phyloP scores from a whole-genome alignment of 331 rosid species.

The Rhamnella rubrinervis region DNA sequence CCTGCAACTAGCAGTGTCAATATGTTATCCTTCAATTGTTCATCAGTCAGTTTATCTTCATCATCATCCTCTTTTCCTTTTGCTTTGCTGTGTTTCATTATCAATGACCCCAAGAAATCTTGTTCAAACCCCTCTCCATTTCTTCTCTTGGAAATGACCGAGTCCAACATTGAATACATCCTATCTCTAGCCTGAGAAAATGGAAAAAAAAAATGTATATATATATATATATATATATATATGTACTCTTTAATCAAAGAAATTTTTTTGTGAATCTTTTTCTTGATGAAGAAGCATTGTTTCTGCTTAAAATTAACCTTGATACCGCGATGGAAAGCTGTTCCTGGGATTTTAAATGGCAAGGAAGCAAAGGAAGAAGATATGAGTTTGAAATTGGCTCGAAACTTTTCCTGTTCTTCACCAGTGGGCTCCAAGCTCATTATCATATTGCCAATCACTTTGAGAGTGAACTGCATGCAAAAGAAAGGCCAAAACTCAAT shows the following conservation, averaged over 20 bases:
- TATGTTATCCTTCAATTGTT: constrained; percentile 78
- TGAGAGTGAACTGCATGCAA: constrained; percentile 63
- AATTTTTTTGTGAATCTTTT: neutral
- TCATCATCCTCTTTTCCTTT: constrained; percentile 31
- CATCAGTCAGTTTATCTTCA: constrained; percentile 70
- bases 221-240: too few species aligned
- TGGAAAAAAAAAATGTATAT: too few species aligned
- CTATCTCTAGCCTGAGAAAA: constrained; percentile 67
- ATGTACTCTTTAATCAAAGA: neutral
- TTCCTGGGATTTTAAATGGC: constrained; percentile 82
- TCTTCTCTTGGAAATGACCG: constrained; percentile 52
- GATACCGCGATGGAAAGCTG: constrained; percentile 72
- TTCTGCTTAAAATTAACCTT: constrained; percentile 36
- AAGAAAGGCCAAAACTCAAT: too few species aligned
- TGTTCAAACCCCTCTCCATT: constrained; percentile 59
- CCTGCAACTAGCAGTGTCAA: constrained; percentile 82
- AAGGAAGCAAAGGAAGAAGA: constrained; percentile 83
- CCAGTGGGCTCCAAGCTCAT: constrained; percentile 86
- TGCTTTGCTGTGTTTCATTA: constrained; percentile 62
- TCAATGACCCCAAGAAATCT: constrained; percentile 72
- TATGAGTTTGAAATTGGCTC: constrained; percentile 72
- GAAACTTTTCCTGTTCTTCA: constrained; percentile 76
- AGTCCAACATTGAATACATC: constrained; percentile 80
- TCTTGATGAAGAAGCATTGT: neutral
- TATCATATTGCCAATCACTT: constrained; percentile 91